phyloP scores from a whole-genome alignment of 306 rosid species.

The Cyamopsis tetragonoloba region DNA sequence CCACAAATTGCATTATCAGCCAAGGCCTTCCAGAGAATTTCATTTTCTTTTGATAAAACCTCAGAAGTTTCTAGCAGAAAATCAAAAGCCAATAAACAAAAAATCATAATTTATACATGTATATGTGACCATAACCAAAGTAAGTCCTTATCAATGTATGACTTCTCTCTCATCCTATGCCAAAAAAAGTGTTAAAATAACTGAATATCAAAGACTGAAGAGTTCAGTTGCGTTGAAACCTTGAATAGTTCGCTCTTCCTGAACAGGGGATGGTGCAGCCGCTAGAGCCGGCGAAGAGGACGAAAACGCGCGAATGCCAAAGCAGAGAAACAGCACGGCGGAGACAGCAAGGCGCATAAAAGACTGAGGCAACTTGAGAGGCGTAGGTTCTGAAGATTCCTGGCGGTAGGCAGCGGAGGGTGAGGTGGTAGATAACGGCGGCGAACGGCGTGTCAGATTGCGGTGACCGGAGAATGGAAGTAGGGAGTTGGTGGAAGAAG shows the following conservation, averaged over 20 bases:
- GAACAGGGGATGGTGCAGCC: conserved; percentile 20
- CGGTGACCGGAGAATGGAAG: background rate
- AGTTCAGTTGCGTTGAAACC: conserved; percentile 28
- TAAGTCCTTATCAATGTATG: background rate
- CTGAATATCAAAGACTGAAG: background rate
- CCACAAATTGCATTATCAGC: background rate
- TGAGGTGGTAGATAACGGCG: background rate
- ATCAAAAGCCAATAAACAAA: background rate
- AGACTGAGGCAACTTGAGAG: conserved; percentile 18
- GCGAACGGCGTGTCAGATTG: background rate
- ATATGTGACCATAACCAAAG: background rate
- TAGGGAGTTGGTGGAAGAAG: conserved; percentile 2
- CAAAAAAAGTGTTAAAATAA: background rate
- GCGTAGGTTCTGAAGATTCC: background rate
- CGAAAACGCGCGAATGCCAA: conserved; percentile 44
- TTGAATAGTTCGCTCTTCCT: conserved; percentile 43
- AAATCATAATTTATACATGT: background rate
- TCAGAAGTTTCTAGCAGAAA: too few relatives aligned
- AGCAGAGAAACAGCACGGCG: conserved; percentile 46
- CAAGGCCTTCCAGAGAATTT: background rate
- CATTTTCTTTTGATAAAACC: background rate
- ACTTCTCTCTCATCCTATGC: background rate
- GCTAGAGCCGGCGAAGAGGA: conserved; percentile 39
- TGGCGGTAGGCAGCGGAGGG: background rate
- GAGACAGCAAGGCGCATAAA: conserved; percentile 45